Evolutionary conservation across 768 basidiomycete species (phyloP), one percentile per base, ranked within the genome.

Genomic region (Lentinus tigrinus): DNA sequence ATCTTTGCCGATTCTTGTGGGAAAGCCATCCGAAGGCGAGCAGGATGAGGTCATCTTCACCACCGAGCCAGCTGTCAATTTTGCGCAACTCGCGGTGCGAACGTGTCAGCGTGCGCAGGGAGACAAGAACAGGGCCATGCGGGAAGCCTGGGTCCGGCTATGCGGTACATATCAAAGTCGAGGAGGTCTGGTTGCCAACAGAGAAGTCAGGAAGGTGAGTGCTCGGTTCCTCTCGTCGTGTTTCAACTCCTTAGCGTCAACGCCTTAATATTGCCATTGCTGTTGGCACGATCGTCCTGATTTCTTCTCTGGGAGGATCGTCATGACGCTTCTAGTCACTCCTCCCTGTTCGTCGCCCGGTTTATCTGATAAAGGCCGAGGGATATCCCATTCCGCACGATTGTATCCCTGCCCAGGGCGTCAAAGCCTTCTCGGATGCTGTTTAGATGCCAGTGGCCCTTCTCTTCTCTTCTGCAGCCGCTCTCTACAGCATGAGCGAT

Each of bases 81-180:
- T 96, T 72, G 78, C 89, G 2, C 97, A 99, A 67, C 82, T 98
- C 53, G 93, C 91, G 0, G 83, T 98, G 11, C 70, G 89, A 52
- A 89, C 88, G n/a, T 93, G 91, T 63, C 96, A 98, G 69, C 84
- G 93, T 23, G 88, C 87, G 4, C 85, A 90, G 56, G 91, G 89
- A 3, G 87, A 91, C 17, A 85, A 85, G 66, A 93, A 86, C 66
- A 88, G 87, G 69, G 78, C 79, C 27, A 85, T 82, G 77, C 81
- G 88, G 51, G 91, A 89, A 73, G 87, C 81, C 57, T 98, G 95
- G 95, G 78, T 94, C 44, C 80, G 89, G 27, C 77, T 97, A 53
- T 89, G 88, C 57, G 88, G 88, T 46, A 89, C 91, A 31, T 98
- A 95, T 70, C 88, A 89, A 70, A 83, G 86, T 60, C 80, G 80